These are phyloP conservation scores for Camelina sativa DNA, from an alignment of 345 rosid species.

Conservation along the genomic window DNA sequence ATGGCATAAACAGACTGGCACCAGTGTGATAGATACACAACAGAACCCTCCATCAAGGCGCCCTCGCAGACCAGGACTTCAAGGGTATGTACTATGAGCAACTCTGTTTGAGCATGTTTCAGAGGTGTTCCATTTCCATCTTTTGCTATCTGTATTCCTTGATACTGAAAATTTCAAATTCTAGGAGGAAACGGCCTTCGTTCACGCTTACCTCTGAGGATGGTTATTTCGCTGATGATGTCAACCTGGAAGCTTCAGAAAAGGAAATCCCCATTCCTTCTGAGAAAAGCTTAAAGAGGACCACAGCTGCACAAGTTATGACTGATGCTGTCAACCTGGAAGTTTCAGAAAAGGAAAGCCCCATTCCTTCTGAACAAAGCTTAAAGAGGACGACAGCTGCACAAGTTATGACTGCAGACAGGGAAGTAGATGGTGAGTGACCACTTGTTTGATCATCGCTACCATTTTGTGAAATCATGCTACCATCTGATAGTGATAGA, in stretches of 20 bases:
- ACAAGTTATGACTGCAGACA: constrained; percentile 45
- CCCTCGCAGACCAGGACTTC: constrained; percentile 70
- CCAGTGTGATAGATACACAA: constrained; percentile 43
- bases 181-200: constrained; percentile 55
- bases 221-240: constrained; percentile 40
- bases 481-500: constrained; percentile 34
- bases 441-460: constrained; percentile 33
- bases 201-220: constrained; percentile 50
- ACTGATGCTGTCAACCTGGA: constrained; percentile 48
- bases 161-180: constrained; percentile 24
- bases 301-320: constrained; percentile 36
- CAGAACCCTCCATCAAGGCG: constrained; percentile 48
- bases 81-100: constrained; percentile 51
- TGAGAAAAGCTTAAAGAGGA: constrained; percentile 43
- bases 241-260: constrained; percentile 50
- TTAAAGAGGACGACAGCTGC: constrained; percentile 43
- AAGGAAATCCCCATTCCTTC: constrained; percentile 43
- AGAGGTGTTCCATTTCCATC: constrained; percentile 16
- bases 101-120: constrained; percentile 26
- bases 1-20: constrained; percentile 71
- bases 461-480: constrained; percentile 17
- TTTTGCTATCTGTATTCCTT: constrained; percentile 16
- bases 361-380: constrained; percentile 34
- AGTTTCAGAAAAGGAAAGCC: constrained; percentile 45
- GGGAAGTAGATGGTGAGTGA: constrained; percentile 55